A percentile compares a stretch with the other conserved stretches of the same genome.
phyloP scores from a whole-genome alignment of 805 yeast genomes.

The Yarrowia sp. region DNA sequence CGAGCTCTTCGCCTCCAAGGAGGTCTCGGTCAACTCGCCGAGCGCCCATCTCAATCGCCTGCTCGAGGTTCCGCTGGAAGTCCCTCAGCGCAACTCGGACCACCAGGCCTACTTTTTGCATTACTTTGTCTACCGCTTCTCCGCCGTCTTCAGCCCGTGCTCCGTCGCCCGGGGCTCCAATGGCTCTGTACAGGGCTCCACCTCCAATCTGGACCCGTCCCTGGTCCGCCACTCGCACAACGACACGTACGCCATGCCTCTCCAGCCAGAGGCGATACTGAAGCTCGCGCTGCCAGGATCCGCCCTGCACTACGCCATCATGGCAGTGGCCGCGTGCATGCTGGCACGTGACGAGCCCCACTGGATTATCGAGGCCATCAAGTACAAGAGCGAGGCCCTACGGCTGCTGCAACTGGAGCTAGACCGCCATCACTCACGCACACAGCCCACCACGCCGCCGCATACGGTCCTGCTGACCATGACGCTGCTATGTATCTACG shows the following conservation, averaged over 20 bases:
- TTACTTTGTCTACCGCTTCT: constrained; percentile 15
- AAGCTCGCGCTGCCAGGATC: constrained; percentile 1
- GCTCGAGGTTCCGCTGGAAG: constrained; percentile 14
- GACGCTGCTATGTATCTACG: constrained; percentile 13
- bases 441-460: constrained; percentile 2
- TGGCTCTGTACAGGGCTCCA: background rate
- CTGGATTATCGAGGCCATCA: constrained; percentile 23
- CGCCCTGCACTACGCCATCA: constrained; percentile 14
- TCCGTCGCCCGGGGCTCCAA: background rate
- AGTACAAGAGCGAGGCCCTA: constrained; percentile 18
- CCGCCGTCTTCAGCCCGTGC: constrained; percentile 20
- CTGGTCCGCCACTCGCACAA: background rate
- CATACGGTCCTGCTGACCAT: constrained; percentile 16
- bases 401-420: constrained; percentile 12
- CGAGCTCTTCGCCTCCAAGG: constrained; percentile 21
- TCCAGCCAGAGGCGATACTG: constrained; percentile 7
- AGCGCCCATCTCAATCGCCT: constrained; percentile 11
- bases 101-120: constrained; percentile 24
- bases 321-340: constrained; percentile 16
- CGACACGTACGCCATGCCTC: constrained; percentile 19
- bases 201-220: background rate
- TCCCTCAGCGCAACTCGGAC: constrained; percentile 4
- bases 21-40: constrained; percentile 10
- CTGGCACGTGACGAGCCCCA: constrained; percentile 10
- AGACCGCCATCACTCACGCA: constrained; percentile 8